Evolutionary conservation across 2,329 filamentous ascomycete genomes (phyloP).

Genomic region (Claviceps monticola): DNA sequence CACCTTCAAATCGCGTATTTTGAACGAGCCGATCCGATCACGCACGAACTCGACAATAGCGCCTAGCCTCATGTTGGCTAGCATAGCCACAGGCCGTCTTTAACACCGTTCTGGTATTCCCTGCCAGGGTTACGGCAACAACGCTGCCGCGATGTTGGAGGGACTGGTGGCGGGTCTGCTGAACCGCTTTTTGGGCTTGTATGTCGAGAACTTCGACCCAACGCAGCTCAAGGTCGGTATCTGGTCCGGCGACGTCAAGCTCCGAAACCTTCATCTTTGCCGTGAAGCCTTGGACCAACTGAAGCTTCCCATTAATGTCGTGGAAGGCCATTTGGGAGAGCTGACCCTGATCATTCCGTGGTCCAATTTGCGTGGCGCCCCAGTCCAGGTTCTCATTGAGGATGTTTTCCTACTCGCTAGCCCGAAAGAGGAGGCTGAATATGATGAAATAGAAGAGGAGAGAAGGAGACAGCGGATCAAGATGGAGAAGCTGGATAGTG

Average conservation of each 20-base stretch:
- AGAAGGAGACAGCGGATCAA: constrained; percentile 79
- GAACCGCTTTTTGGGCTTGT: constrained; percentile 99
- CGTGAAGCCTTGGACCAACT: constrained; percentile 94
- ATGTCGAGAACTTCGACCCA: constrained; percentile 98
- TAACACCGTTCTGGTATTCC: constrained; percentile 22
- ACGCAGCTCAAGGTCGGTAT: constrained; percentile 97
- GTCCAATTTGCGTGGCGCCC: constrained; percentile 90
- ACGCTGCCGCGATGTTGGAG: constrained; percentile 70
- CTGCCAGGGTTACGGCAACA: constrained; percentile 60
- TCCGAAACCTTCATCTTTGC: constrained; percentile 82
- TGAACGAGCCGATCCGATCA: neutral
- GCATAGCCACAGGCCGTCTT: constrained; percentile 5
- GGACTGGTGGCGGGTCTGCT: constrained; percentile 91
- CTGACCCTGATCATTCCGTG: constrained; percentile 90
- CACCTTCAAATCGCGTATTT: neutral
- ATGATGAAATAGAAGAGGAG: constrained; percentile 86
- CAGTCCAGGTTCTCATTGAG: constrained; percentile 88
- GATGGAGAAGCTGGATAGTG: constrained; percentile 96
- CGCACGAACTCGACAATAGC: neutral
- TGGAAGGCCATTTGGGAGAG: constrained; percentile 85
- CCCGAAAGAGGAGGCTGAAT: constrained; percentile 88
- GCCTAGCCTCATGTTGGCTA: constrained; percentile 9
- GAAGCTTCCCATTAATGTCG: constrained; percentile 88
- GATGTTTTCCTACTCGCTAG: constrained; percentile 93
- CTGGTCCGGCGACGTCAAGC: constrained; percentile 95